Evolutionary conservation across 164 flowering plant species (phyloP).

Genomic region (Chloranthus sessilifolius): DNA sequence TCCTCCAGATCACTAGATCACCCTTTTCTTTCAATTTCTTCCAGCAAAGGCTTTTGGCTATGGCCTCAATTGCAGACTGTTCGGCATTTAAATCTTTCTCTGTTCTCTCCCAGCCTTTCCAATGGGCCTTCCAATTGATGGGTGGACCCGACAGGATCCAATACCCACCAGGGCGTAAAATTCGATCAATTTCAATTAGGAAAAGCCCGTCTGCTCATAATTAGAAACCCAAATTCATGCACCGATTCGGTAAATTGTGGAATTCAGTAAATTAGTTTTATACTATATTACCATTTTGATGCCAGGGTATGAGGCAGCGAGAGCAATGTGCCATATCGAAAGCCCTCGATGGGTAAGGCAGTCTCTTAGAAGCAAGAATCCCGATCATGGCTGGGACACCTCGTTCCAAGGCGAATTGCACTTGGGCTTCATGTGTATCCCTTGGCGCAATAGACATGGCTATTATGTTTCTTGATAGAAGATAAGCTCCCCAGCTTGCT

Average conservation of each 20-base stretch:
- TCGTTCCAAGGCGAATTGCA: constrained; percentile 88
- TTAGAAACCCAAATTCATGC: no score
- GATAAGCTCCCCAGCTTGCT: constrained; percentile 91
- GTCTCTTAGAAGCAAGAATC: constrained; percentile 58
- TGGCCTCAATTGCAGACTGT: constrained; percentile 48
- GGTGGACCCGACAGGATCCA: constrained; percentile 97
- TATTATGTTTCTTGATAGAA: constrained; percentile 58
- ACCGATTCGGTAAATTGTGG: no score
- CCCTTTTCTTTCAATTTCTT: constrained; percentile 60
- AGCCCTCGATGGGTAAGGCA: constrained; percentile 85
- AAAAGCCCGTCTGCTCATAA: constrained; percentile 64
- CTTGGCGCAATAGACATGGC: constrained; percentile 84
- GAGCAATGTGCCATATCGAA: constrained; percentile 98
- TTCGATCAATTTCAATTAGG: constrained; percentile 76
- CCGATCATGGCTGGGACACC: constrained; percentile 93
- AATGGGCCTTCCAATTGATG: constrained; percentile 67
- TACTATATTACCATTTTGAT: constrained; percentile 62
- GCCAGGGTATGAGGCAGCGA: constrained; percentile 96
- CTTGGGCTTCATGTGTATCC: constrained; percentile 88
- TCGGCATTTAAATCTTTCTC: constrained; percentile 47
- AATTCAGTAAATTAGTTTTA: no score
- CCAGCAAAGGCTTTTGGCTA: constrained; percentile 83
- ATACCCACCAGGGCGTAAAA: constrained; percentile 86
- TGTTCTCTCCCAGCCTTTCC: constrained; percentile 83
- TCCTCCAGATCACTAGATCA: constrained; percentile 88